phyloP scores from a whole-genome alignment of 805 yeast species.

The Wickerhamomyces alni region DNA sequence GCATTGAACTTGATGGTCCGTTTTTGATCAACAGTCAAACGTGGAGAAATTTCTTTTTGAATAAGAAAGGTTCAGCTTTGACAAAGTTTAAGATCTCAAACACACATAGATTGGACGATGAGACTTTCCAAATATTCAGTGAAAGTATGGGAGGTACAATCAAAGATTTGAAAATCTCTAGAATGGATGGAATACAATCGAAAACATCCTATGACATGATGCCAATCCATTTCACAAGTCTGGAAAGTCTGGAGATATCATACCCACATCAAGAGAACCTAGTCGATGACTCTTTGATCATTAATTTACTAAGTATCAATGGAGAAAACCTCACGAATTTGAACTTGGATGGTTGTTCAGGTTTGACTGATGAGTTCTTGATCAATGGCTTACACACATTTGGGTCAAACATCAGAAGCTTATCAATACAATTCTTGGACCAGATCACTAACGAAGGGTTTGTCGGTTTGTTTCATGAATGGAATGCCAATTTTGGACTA shows the following conservation, averaged over 20 bases:
- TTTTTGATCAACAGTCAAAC: slow-evolving; percentile 69
- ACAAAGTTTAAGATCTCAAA: slow-evolving; percentile 59
- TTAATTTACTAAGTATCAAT: slow-evolving; percentile 50
- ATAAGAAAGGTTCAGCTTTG: slow-evolving; percentile 46
- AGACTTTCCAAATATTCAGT: slow-evolving; percentile 54
- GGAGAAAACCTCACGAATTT: slow-evolving; percentile 58
- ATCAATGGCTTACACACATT: slow-evolving; percentile 54
- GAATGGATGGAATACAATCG: slow-evolving; percentile 67
- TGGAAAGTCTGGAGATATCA: slow-evolving; percentile 58
- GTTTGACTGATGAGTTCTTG: slow-evolving; percentile 58
- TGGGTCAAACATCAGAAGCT: slow-evolving; percentile 46
- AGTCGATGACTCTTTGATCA: slow-evolving; percentile 60
- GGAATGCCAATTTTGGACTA: slow-evolving; percentile 52
- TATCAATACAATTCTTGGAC: slow-evolving; percentile 56
- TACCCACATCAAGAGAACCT: slow-evolving; percentile 63
- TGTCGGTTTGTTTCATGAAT: slow-evolving; percentile 47
- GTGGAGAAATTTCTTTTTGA: slow-evolving; percentile 72
- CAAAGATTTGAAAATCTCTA: slow-evolving; percentile 50
- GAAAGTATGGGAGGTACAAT: slow-evolving; percentile 55
- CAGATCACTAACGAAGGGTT: slow-evolving; percentile 68
- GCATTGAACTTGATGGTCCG: slow-evolving; percentile 79
- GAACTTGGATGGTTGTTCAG: slow-evolving; percentile 66
- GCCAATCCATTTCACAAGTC: slow-evolving; percentile 52
- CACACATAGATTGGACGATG: slow-evolving; percentile 77
- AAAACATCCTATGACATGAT: slow-evolving; percentile 53